These are phyloP conservation scores for Albophoma yamanashiensis DNA, from an alignment of 2,329 filamentous ascomycete genomes.

Conservation along the genomic window DNA sequence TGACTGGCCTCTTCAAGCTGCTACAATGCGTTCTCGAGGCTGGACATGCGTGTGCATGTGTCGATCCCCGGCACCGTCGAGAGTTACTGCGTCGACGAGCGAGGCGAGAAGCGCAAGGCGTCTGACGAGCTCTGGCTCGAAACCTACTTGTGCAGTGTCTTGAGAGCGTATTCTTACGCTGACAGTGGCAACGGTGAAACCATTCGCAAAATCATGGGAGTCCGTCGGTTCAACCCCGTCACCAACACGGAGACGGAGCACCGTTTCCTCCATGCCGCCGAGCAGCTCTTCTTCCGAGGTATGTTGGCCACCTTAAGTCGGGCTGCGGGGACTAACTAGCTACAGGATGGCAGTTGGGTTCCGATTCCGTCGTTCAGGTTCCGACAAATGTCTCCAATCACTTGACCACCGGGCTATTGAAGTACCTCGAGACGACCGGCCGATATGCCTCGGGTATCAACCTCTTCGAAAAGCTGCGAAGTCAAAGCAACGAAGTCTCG, in stretches of 20 bases:
- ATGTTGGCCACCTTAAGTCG: constrained; percentile 9
- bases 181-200: constrained; percentile 90
- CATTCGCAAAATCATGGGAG: constrained; percentile 95
- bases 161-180: constrained; percentile 92
- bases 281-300: constrained; percentile 92
- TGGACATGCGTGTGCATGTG: constrained; percentile 98
- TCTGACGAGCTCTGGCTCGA: constrained; percentile 95
- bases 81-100: constrained; percentile 94
- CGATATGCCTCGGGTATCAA: constrained; percentile 94
- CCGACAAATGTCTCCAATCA: constrained; percentile 96
- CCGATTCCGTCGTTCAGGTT: constrained; percentile 93
- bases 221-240: constrained; percentile 92
- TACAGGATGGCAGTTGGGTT: constrained; percentile 84
- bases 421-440: constrained; percentile 92
- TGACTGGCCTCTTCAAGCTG: constrained; percentile 39
- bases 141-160: constrained; percentile 89
- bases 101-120: constrained; percentile 86
- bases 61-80: constrained; percentile 94
- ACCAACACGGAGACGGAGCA: constrained; percentile 98
- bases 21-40: constrained; percentile 97
- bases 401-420: constrained; percentile 82
- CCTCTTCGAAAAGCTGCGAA: constrained; percentile 88
- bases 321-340: constrained; percentile 8
- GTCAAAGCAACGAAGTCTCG: constrained; percentile 85
- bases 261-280: constrained; percentile 86